Base-by-base conservation (phyloP, 192 early-diverging fungal species). In the Allomyces macrogynus region DNA sequence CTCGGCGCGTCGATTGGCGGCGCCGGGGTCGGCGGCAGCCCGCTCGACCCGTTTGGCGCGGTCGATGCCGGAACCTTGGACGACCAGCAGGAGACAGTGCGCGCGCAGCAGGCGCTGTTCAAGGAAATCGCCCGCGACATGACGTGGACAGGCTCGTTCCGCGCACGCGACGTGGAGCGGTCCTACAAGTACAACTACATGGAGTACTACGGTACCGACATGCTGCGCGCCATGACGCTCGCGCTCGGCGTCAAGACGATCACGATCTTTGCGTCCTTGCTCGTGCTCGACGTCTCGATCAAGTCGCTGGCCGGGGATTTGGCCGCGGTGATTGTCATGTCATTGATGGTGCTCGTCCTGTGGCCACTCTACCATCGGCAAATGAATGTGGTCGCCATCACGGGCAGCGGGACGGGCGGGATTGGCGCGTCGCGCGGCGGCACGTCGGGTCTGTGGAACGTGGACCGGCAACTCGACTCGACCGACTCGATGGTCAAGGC, bases 341-440 rank as follows among this genome's bases (percentile, higher is more conserved):
- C 63, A 1, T 26, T 71, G 14, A 24, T 67, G 10, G 12, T 63
- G 20, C 8, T 64, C 24, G 66, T 70, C 62, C 40, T 67, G 0
- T 65, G 40, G 7, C 22, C 32, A 12, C 32, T 40, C 32, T 40
- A 40, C 32, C 3, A 40, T 7, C 32, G 32, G 32, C 32, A 40
- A 40, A 40, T 40, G 32, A 40, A 40, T 2, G 32, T 40, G 7
- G 32, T 40, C 32, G 7, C 32, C 0, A 40, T 40, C 32, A 40
- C 32, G 32, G 32, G 32, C 8, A 7, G 32, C 7, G 32, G 32
- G 32, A 7, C 32, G 4, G 32, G 32, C 8, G 32, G 32, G 32
- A 8, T 40, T 40, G 32, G 32, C 8, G 32, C 32, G 32, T 40
- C 32, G 32, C 32, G 32, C 7, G 32, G 32, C 4, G 32, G 32